phyloP scores from a whole-genome alignment of 2,329 filamentous ascomycete genomes.

The Trichoderma brevicompactum region DNA sequence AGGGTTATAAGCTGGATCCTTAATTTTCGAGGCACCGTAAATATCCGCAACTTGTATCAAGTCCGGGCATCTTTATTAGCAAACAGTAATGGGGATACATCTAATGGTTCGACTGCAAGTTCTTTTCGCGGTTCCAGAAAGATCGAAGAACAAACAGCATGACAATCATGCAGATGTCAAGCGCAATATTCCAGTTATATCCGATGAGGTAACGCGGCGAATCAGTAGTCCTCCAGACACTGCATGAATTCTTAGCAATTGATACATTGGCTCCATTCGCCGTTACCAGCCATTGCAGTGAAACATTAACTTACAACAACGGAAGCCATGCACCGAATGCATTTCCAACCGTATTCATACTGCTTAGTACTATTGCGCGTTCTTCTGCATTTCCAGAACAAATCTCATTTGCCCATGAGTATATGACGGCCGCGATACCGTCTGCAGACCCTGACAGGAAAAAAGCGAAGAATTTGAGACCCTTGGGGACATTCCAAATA shows the following conservation, averaged over 20 bases:
- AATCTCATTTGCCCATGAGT: slow-evolving; percentile 55
- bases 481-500: slow-evolving; percentile 43
- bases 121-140: slow-evolving; percentile 10
- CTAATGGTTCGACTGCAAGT: too few relatives aligned
- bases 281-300: background rate
- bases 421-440: slow-evolving; percentile 39
- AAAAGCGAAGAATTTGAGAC: slow-evolving; percentile 43
- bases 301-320: slow-evolving; percentile 35
- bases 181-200: slow-evolving; percentile 39
- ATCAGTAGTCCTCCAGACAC: slow-evolving; percentile 42
- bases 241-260: background rate
- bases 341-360: slow-evolving; percentile 52
- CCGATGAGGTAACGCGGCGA: slow-evolving; percentile 47
- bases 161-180: slow-evolving; percentile 35
- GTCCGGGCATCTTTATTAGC: too few relatives aligned
- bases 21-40: background rate
- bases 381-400: slow-evolving; percentile 52
- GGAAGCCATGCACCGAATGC: slow-evolving; percentile 50
- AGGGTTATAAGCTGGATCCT: slow-evolving; percentile 34
- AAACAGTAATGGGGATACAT: background rate
- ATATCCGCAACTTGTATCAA: too few relatives aligned
- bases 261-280: too few relatives aligned
- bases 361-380: slow-evolving; percentile 52
- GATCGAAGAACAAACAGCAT: slow-evolving; percentile 32
- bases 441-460: slow-evolving; percentile 41